Evolutionary conservation across 305 asterid species (phyloP), one percentile per base, ranked within the genome.

Genomic region (Fraxinus floribunda): DNA sequence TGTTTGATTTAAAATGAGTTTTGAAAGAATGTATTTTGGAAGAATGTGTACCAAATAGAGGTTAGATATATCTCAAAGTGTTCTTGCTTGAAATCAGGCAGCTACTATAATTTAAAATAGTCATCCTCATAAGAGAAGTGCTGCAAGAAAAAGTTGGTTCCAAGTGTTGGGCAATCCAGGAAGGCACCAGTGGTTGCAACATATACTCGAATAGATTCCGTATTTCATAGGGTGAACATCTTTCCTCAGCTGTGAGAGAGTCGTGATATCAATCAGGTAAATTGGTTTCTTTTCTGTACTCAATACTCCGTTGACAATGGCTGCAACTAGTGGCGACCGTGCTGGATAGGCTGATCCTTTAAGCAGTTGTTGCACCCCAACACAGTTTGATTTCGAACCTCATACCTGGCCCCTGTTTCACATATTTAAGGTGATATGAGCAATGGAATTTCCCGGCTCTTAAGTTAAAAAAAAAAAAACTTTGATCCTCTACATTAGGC

Each of bases 121-220:
- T 78, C 70, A 49, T 38, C 55, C 55, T 79, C 83, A 77, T 77
- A 76, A 10, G 15, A 10, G 66, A 87, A 88, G 18, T 64, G 89
- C 83, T n/a, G 90, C 87, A 57, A 86, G 83, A 29, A 86, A 73
- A 55, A 89, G 80, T 34, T 90, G 89, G 75, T 91, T 91, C 95
- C 95, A 90, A 13, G 88, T 87, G 84, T 93, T 92, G 7, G 97
- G 92, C 68, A 90, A 87, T 30, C 95, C 94, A 0, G 92, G 90
- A 26, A 93, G 7, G 80, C 94, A 91, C 93, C 92, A 89, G 38
- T 90, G 92, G 79, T 91, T 90, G 84, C 97, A 93, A 20, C 90
- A 94, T 8, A 85, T 26, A 0, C 90, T 91, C 4, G 77, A 70
- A 7, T 83, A 85, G 64, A 83, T 60, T 24, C 26, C 87, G 0